Percentiles rank a stretch among this genome's conserved stretches.
These are phyloP conservation scores for Penicillium flavigenum DNA, from an alignment of 495 filamentous ascomycete species.

Conservation along the genomic window DNA sequence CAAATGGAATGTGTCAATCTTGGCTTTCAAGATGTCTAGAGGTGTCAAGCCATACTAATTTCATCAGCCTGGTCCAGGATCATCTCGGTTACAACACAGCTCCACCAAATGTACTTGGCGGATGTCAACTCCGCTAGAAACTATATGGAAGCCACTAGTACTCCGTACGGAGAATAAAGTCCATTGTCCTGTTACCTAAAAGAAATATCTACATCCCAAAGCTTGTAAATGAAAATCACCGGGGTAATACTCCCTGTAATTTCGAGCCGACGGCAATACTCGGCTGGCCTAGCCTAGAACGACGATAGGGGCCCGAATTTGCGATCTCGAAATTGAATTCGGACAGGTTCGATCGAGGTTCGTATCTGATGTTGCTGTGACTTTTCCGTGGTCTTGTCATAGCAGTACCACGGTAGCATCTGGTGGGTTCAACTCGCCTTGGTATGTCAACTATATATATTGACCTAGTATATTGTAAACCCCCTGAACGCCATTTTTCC, in stretches of 20 bases:
- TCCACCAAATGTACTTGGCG: not conserved
- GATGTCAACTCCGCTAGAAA: not conserved
- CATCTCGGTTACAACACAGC: not conserved
- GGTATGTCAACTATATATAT: not conserved
- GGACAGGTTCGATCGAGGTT: not conserved
- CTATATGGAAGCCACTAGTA: not conserved
- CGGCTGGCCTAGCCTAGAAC: not conserved
- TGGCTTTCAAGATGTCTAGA: not conserved
- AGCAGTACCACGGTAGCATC: not conserved
- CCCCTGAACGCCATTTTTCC: not conserved
- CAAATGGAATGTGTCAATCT: not conserved
- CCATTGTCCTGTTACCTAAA: not conserved
- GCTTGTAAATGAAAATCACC: not conserved
- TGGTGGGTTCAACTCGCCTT: not conserved
- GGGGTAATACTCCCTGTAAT: not conserved
- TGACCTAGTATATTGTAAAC: not conserved
- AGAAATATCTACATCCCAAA: not conserved
- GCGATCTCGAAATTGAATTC: not conserved
- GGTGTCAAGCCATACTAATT: not conserved
- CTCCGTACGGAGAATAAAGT: not conserved
- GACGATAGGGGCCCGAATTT: not conserved
- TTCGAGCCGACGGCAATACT: not conserved
- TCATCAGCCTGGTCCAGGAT: not conserved
- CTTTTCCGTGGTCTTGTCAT: not conserved
- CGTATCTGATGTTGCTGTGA: not conserved